Evolutionary conservation across 371 early-diverging fungal species (phyloP), one percentile per base, ranked within the genome.

Genomic region (Rhizopus sp.): DNA sequence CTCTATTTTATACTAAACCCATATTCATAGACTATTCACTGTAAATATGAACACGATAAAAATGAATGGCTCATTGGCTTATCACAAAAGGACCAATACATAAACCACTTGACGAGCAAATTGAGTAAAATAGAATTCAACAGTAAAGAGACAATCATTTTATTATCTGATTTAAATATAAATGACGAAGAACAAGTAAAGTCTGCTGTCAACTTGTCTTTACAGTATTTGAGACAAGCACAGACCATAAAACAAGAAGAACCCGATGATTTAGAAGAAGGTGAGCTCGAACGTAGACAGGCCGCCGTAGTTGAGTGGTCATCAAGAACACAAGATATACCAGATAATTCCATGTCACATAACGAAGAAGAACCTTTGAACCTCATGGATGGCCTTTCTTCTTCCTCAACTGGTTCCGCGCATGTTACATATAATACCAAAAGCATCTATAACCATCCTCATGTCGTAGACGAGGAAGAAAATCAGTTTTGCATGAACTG

Each of bases 51-150:
- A 60, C 77, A 75, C 44, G 83, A 82, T 66, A 69, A 81, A 15
- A 70, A 72, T 37, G 79, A 80, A 50, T 78, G 80, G 77, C 57
- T 82, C 40, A 74, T 75, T 35, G 83, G 80, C 3, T 59, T 83
- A 9, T 78, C 81, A 39, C 82, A 81, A 62, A 81, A 81, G 57
- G 81, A 81, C 42, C 75, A 78, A 51, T 80, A 79, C 37, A 82
- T 83, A 23, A 75, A 78, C 34, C 68, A 75, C 50, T 54, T 83
- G 13, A 70, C 79, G 31, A 76, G 75, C 16, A 80, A 80, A 56
- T 52, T 82, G 15, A 74, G 77, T 45, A 65, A 69, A 32, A 57
- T 74, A 32, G 81, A 81, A 41, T 83, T 82, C 50, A 80, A 78
- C 50, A 76, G 66, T 54, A 75, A 77, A 62, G 78, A 83, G 53